Evolutionary conservation across 2,329 filamentous ascomycete species (phyloP), one percentile per base, ranked within the genome.

Genomic region (Rhexocercosporidium sp.): DNA sequence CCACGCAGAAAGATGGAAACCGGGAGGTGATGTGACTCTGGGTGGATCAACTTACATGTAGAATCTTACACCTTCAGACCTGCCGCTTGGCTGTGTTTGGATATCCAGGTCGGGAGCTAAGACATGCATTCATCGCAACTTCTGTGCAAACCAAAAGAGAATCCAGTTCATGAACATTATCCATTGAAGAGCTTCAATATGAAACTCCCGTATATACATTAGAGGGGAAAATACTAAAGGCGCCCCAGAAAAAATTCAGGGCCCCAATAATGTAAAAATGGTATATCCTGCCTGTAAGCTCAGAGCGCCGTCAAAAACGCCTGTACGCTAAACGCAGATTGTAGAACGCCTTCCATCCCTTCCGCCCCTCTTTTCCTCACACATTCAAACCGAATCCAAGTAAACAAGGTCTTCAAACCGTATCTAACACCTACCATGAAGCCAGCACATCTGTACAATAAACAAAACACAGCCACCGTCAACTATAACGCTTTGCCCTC

Each of bases 401-500:
- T 9, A 20, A 47, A 11, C 47, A 51, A 51, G 25, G 9, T 34
- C 20, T 20, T 34, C 29, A 37, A 39, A 18, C 53, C n/a, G 4
- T 39, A 41, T 57, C 20, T 34, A 57, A 57, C 25, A 31, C 39
- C n/a, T 18, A 37, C 11, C n/a, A n/a, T 25, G 25, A 18, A 27
- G n/a, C 27, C 20, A 18, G 27, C n/a, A 62, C 12, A 47, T 37
- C 11, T 34, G n/a, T 39, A 51, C 31, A 34, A 37, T 39, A 12
- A 57, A 62, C 18, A 16, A 53, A 20, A 41, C 34, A 54, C 1
- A n/a, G 20, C 12, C 14, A 34, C 16, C 18, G 1, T 20, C 44
- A 20, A 14, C 54, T 54, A 75, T 49, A 73, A 53, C 3, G 62
- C 22, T 20, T 66, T 70, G 8, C 73, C 74, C 16, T 74, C 73